Conservation (phyloP, 2,329 filamentous ascomycete species). For the Colletotrichum shisoi region DNA sequence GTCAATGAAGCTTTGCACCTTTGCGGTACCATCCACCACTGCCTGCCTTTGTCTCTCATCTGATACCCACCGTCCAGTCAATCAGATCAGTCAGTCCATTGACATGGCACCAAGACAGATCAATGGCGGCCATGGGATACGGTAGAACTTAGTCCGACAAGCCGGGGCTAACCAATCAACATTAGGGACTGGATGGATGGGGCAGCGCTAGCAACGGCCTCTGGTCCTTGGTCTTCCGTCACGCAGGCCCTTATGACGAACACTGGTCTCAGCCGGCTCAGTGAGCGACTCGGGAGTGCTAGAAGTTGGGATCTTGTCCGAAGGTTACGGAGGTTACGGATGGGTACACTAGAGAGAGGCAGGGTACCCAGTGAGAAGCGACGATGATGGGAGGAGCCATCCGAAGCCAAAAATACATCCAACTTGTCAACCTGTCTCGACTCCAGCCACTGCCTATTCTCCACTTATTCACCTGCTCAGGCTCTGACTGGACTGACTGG, state of each 20-base stretch:
- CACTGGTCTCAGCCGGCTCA: conserved; percentile 4
- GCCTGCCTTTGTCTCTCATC: neutral
- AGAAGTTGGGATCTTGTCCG: conserved; percentile 8
- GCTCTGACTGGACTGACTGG: conserved; percentile 23
- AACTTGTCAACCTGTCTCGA: neutral
- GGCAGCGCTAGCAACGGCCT: conserved; percentile 9
- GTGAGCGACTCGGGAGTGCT: neutral
- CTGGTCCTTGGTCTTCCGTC: conserved; percentile 4
- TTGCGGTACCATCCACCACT: conserved; percentile 5
- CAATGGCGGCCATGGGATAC: neutral
- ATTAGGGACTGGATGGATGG: neutral
- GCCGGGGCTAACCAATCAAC: conserved; percentile 1
- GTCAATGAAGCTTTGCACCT: conserved; percentile 29
- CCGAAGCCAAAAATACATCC: conserved; percentile 38
- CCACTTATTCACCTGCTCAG: conserved; percentile 3
- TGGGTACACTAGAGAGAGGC: neutral
- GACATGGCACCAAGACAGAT: conserved; percentile 26
- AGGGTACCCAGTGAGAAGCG: neutral
- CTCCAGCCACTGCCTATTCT: conserved; percentile 30
- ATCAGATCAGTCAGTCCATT: neutral
- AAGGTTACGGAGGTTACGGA: neutral
- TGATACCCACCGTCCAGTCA: neutral
- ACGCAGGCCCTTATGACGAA: conserved; percentile 22
- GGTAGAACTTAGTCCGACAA: conserved; percentile 10
- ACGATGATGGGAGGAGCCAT: conserved; percentile 23